Conservation (phyloP, 116 monocot species). For the Thalassia testudinum region DNA sequence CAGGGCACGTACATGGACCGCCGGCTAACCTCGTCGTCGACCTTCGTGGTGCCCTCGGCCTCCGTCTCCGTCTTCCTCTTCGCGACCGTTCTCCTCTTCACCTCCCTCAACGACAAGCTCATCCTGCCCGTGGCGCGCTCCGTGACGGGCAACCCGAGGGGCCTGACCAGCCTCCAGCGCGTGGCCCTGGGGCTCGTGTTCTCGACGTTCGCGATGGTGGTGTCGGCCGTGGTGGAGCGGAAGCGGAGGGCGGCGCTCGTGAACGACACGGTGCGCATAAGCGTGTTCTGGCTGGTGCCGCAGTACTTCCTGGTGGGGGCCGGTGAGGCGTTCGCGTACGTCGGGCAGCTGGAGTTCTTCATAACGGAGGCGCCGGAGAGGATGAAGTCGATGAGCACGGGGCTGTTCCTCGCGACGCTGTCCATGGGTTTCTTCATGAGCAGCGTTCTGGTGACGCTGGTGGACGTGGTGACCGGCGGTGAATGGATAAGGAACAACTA, state of each 20-base stretch:
- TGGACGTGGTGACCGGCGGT: constrained; percentile 8
- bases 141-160: constrained; percentile 8
- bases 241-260: neutral
- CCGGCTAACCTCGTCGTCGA: constrained; percentile 7
- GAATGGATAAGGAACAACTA: constrained; percentile 39
- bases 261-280: constrained; percentile 2
- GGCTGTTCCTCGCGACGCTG: constrained; percentile 36
- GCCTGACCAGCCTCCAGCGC: constrained; percentile 34
- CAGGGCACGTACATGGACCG: constrained; percentile 48
- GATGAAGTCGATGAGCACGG: constrained; percentile 66
- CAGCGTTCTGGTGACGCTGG: constrained; percentile 43
- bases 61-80: constrained; percentile 51
- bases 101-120: constrained; percentile 31
- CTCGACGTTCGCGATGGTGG: constrained; percentile 33
- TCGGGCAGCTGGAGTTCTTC: constrained; percentile 62
- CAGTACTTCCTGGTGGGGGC: constrained; percentile 57
- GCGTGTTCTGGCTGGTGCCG: constrained; percentile 33
- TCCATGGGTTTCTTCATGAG: constrained; percentile 51
- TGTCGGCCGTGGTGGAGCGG: constrained; percentile 22
- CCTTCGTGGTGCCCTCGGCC: constrained; percentile 38
- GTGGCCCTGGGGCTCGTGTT: constrained; percentile 30
- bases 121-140: constrained; percentile 19
- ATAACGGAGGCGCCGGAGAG: constrained; percentile 39
- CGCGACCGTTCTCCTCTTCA: constrained; percentile 27
- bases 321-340: constrained; percentile 49